These are phyloP conservation scores for Plasmodium relictum DNA, from an alignment of 169 alveolate species.

Conservation along the genomic window DNA sequence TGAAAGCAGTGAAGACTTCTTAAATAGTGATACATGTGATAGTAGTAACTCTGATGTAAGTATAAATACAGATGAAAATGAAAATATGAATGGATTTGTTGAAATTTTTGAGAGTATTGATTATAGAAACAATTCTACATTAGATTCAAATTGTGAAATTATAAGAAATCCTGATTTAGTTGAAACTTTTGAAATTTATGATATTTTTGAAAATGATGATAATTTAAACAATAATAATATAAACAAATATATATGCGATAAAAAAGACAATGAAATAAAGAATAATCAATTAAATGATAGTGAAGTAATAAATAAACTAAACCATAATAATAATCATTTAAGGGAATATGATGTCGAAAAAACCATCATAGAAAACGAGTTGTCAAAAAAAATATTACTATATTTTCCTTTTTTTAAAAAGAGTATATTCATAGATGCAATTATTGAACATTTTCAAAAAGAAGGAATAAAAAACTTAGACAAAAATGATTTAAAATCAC, in stretches of 20 bases:
- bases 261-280: too few relatives aligned
- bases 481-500: constrained; percentile 6
- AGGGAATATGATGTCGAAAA: constrained; percentile 2
- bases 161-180: not conserved
- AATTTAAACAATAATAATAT: too few relatives aligned
- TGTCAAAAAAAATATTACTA: constrained; percentile 11
- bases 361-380: not conserved
- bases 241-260: too few relatives aligned
- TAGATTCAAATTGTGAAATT: constrained; percentile 5
- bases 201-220: constrained; percentile 4
- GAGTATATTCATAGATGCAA: constrained; percentile 49
- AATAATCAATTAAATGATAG: not conserved
- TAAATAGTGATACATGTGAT: constrained; percentile 1
- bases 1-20: constrained; percentile 10
- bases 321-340: not conserved
- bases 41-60: constrained; percentile 18
- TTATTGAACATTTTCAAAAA: constrained; percentile 14
- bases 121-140: constrained; percentile 1
- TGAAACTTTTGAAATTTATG: constrained; percentile 9
- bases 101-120: constrained; percentile 25
- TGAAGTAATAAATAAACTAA: too few relatives aligned
- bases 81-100: constrained; percentile 7
- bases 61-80: not conserved
- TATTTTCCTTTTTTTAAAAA: constrained; percentile 37
- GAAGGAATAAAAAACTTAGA: not conserved